Evolutionary conservation across 345 rosid species (phyloP).

Genomic region (Camelina laxa): DNA sequence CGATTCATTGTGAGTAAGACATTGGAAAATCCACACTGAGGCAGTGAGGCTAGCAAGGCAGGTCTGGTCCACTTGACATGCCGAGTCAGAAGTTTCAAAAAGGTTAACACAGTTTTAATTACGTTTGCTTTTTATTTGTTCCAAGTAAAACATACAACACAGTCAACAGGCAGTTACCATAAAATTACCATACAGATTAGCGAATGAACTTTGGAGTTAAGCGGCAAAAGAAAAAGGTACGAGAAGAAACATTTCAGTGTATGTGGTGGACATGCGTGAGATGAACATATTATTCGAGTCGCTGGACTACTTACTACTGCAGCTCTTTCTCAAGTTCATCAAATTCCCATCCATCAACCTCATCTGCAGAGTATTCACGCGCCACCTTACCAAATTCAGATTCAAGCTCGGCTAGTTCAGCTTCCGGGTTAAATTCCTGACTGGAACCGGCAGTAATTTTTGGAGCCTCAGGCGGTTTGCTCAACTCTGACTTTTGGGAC

Average conservation of each 20-base stretch:
- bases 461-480: slow-evolving; percentile 41
- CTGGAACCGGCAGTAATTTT: slow-evolving; percentile 37
- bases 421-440: slow-evolving; percentile 53
- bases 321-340: slow-evolving; percentile 95
- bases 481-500: slow-evolving; percentile 45
- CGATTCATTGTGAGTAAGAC: neutral
- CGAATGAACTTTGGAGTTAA: slow-evolving; percentile 25
- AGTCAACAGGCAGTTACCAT: slow-evolving; percentile 23
- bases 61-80: neutral
- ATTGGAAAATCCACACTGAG: no score
- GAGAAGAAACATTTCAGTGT: neutral
- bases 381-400: slow-evolving; percentile 85
- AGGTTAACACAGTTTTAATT: neutral
- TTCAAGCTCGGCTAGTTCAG: slow-evolving; percentile 89
- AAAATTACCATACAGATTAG: slow-evolving; percentile 31
- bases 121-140: slow-evolving; percentile 19
- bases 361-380: slow-evolving; percentile 74
- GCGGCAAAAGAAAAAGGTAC: neutral
- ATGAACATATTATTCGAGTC: slow-evolving; percentile 33
- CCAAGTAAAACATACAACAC: slow-evolving; percentile 20
- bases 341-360: slow-evolving; percentile 94
- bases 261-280: slow-evolving; percentile 15
- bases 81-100: neutral
- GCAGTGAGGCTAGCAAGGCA: no score
- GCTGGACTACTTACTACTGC: slow-evolving; percentile 36